A percentile compares a stretch with the other conserved stretches of the same genome.
phyloP scores from a whole-genome alignment of 2,329 filamentous ascomycete genomes.

The Stagonosporopsis cucurbitacearum region DNA sequence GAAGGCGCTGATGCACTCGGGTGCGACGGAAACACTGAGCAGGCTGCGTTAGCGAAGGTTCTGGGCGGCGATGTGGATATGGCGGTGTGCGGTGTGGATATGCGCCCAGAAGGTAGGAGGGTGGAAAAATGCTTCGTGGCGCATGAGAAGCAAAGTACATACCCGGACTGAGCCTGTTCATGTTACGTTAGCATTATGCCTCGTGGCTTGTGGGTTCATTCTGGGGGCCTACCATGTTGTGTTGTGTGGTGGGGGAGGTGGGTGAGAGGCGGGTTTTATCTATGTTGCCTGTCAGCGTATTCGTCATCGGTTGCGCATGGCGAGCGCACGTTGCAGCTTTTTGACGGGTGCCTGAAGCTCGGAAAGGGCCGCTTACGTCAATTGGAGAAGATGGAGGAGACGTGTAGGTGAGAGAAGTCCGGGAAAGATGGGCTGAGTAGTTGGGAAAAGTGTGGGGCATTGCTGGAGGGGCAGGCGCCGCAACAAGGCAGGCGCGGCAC shows the following conservation, averaged over 20 bases:
- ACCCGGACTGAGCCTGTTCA: constrained; percentile 53
- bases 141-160: constrained; percentile 38
- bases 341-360: constrained; percentile 25
- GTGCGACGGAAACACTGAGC: constrained; percentile 71
- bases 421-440: constrained; percentile 28
- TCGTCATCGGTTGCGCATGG: constrained; percentile 40
- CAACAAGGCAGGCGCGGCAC: constrained; percentile 18
- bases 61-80: background rate
- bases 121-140: too few species aligned
- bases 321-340: constrained; percentile 14
- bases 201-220: background rate
- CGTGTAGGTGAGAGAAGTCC: constrained; percentile 23
- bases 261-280: constrained; percentile 40
- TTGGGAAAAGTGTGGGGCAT: constrained; percentile 31
- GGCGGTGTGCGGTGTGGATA: constrained; percentile 14
- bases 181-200: constrained; percentile 24
- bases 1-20: constrained; percentile 73
- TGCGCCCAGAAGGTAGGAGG: too few species aligned
- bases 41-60: constrained; percentile 23
- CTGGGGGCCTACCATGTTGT: constrained; percentile 45
- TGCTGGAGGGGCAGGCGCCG: constrained; percentile 22
- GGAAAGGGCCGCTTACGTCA: constrained; percentile 35
- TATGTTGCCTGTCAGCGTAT: constrained; percentile 46
- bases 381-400: constrained; percentile 28
- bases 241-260: constrained; percentile 29